Evolutionary conservation across 2,329 filamentous ascomycete genomes (phyloP).

Genomic region (Keithomyces neogunnii): DNA sequence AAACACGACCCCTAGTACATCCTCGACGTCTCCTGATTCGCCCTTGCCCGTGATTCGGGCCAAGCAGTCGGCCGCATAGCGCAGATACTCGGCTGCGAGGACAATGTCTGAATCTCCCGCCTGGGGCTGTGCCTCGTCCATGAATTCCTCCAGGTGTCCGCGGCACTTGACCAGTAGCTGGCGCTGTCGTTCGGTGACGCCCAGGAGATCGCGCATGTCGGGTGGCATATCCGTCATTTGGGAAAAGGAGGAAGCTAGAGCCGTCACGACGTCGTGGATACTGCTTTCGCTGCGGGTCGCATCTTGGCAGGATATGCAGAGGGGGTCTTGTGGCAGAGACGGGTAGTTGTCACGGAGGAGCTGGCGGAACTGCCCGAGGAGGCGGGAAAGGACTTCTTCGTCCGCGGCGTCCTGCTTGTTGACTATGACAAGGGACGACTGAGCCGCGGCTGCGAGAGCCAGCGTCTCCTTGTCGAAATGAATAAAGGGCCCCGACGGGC

Average conservation of each 20-base stretch:
- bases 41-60: conserved; percentile 82
- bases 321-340: conserved; percentile 24
- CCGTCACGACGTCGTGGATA: conserved; percentile 59
- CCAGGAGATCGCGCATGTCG: conserved; percentile 74
- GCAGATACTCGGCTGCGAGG: conserved; percentile 79
- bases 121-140: conserved; percentile 43
- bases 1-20: conserved; percentile 93
- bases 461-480: conserved; percentile 48
- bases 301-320: conserved; percentile 64
- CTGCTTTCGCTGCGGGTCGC: conserved; percentile 45
- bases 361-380: conserved; percentile 32
- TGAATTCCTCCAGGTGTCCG: conserved; percentile 63
- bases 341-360: conserved; percentile 11
- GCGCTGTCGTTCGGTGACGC: conserved; percentile 83
- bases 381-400: conserved; percentile 20
- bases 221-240: conserved; percentile 62
- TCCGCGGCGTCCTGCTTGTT: conserved; percentile 53
- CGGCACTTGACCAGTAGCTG: conserved; percentile 70
- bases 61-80: conserved; percentile 71
- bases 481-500: conserved; percentile 30
- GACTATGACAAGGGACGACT: conserved; percentile 44
- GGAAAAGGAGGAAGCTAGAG: conserved; percentile 59
- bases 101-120: conserved; percentile 67
- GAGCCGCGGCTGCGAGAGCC: conserved; percentile 39
- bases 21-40: conserved; percentile 82